A percentile compares a stretch with the other conserved stretches of the same genome.
phyloP scores from a whole-genome alignment of 768 basidiomycete genomes.

The Strobilomyces dryophilus region DNA sequence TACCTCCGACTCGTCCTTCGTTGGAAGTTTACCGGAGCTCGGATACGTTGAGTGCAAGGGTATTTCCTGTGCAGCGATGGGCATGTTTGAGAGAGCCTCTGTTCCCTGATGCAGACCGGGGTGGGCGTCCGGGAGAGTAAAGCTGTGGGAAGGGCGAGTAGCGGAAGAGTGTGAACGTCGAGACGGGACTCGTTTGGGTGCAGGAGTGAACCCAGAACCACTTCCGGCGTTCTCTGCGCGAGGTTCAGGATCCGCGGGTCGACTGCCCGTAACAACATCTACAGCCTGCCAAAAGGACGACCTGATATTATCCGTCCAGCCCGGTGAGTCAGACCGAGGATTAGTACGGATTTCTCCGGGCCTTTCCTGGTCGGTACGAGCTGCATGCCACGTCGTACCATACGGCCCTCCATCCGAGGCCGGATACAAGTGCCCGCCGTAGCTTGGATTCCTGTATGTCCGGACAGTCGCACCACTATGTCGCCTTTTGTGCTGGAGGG shows the following conservation, averaged over 20 bases:
- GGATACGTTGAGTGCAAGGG: neutral
- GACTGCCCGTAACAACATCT: slow-evolving; percentile 44
- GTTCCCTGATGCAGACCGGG: neutral
- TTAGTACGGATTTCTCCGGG: neutral
- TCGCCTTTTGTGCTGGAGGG: slow-evolving; percentile 15
- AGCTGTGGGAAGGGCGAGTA: neutral
- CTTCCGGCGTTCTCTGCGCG: neutral
- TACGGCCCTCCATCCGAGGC: neutral
- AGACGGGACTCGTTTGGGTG: slow-evolving; percentile 15
- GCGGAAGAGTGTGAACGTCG: slow-evolving; percentile 12
- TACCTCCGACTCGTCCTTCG: neutral
- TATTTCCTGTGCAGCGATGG: neutral
- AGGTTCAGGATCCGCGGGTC: slow-evolving; percentile 20
- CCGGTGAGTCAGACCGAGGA: slow-evolving; percentile 15
- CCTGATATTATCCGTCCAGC: slow-evolving; percentile 42
- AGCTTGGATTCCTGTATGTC: slow-evolving; percentile 7
- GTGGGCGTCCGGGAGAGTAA: neutral
- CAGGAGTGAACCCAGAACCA: slow-evolving; percentile 21
- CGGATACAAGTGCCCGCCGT: slow-evolving; percentile 15
- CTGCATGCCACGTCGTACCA: neutral
- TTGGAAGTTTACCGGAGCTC: neutral
- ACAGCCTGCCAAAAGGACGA: slow-evolving; percentile 47
- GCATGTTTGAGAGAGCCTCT: neutral
- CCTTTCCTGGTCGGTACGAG: neutral
- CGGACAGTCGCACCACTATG: slow-evolving; percentile 3